Evolutionary conservation across 1,284 basidiomycete genomes (phyloP).

Genomic region (Papiliotrema terrestris): DNA sequence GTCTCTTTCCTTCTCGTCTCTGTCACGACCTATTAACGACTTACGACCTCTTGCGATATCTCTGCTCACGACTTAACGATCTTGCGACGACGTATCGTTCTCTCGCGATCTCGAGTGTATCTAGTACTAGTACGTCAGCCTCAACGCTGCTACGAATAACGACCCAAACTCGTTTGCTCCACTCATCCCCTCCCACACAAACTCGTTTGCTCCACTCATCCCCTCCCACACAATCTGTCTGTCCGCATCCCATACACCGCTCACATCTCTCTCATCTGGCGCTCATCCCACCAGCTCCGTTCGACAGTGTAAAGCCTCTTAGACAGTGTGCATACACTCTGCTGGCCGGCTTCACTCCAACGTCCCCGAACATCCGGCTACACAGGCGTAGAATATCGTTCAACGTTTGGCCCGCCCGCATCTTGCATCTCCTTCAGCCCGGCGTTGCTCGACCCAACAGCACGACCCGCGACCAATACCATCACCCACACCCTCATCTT

Average conservation of each 20-base stretch:
- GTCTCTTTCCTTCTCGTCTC: not conserved
- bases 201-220: too few species aligned
- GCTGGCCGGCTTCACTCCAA: not conserved
- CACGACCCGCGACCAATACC: not conserved
- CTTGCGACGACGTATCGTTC: not conserved
- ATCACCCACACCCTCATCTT: not conserved
- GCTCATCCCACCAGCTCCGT: too few species aligned
- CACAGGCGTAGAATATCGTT: constrained; percentile 18
- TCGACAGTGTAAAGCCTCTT: too few species aligned
- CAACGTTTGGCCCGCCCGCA: constrained; percentile 13
- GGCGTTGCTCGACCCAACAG: not conserved
- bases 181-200: too few species aligned
- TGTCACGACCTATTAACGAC: constrained; percentile 3
- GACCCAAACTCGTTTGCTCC: too few species aligned
- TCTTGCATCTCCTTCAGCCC: not conserved
- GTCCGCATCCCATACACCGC: too few species aligned
- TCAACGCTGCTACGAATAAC: too few species aligned
- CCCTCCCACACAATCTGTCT: too few species aligned
- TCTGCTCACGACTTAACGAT: not conserved
- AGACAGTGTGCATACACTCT: too few species aligned
- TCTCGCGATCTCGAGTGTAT: not conserved
- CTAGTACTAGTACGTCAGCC: too few species aligned
- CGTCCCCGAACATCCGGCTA: constrained; percentile 1
- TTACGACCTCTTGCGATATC: not conserved
- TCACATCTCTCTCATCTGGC: too few species aligned